Conservation (phyloP, 257 asterid species). For the Nicotiana attenuata region DNA sequence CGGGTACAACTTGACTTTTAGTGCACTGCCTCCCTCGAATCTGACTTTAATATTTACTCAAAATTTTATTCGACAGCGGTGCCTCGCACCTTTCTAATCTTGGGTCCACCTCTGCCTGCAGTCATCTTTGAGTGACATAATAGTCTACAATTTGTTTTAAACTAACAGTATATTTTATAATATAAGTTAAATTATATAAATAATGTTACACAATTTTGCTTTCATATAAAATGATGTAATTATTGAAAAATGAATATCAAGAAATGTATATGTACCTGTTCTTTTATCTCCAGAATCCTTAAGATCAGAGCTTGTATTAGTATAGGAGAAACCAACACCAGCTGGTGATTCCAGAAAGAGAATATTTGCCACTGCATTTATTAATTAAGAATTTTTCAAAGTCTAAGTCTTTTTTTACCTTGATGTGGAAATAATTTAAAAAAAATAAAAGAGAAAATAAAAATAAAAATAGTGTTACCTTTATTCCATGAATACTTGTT, state of each 20-base stretch:
- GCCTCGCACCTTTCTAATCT: too few relatives aligned
- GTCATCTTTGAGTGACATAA: background rate
- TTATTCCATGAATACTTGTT: constrained; percentile 73
- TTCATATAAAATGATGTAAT: too few relatives aligned
- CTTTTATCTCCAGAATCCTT: constrained; percentile 55
- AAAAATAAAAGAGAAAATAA: background rate
- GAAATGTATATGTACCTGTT: constrained; percentile 40
- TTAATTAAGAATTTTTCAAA: background rate
- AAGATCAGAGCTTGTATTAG: constrained; percentile 72
- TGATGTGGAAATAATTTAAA: too few relatives aligned
- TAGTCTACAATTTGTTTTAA: background rate
- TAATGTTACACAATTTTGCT: too few relatives aligned
- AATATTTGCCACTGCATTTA: constrained; percentile 57
- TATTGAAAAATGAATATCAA: background rate
- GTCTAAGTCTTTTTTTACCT: background rate
- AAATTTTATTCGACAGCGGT: too few relatives aligned
- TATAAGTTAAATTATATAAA: background rate
- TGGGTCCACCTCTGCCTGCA: too few relatives aligned
- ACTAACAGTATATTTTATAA: background rate
- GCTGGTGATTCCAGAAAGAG: constrained; percentile 87
- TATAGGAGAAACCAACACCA: constrained; percentile 85
- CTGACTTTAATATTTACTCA: too few relatives aligned
- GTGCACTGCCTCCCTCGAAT: too few relatives aligned
- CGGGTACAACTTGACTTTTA: too few relatives aligned
- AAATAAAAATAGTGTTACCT: constrained; percentile 30